Conservation (phyloP, 2,329 filamentous ascomycete genomes). For the Talaromyces sp. region DNA sequence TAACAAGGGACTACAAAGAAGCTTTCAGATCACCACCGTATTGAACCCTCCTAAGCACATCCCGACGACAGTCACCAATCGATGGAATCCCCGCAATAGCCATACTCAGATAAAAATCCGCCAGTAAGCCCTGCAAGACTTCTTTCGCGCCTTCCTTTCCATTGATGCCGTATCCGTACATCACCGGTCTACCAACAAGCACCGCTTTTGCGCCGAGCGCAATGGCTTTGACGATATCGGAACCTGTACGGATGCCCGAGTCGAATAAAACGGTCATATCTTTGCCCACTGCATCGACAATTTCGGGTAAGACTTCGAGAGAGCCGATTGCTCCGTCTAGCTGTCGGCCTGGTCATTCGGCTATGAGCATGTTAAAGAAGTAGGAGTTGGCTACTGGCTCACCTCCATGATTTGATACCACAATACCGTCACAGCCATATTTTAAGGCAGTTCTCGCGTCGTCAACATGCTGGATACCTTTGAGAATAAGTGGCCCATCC, state of each 20-base stretch:
- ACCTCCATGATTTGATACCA: conserved; percentile 41
- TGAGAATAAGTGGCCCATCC: conserved; percentile 42
- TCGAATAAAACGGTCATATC: conserved; percentile 14
- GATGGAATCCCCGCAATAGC: conserved; percentile 48
- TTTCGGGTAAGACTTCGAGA: conserved; percentile 49
- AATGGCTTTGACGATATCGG: conserved; percentile 15
- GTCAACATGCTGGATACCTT: conserved; percentile 13
- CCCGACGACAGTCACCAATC: conserved; percentile 31
- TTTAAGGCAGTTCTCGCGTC: conserved; percentile 11
- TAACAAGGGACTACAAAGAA: conserved; percentile 29
- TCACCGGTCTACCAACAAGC: conserved; percentile 11
- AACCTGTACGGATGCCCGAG: conserved; percentile 13
- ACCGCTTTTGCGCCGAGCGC: conserved; percentile 15
- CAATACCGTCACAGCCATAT: conserved; percentile 24
- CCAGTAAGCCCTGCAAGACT: conserved; percentile 39
- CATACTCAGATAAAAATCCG: conserved; percentile 54
- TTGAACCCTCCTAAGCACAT: conserved; percentile 30
- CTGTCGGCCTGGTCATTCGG: conserved; percentile 32
- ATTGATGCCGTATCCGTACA: conserved; percentile 13
- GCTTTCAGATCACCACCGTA: conserved; percentile 33
- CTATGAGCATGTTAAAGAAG: background rate
- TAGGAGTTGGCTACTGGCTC: conserved; percentile 28
- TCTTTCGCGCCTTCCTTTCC: conserved; percentile 13
- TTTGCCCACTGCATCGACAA: conserved; percentile 38
- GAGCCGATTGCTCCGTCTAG: conserved; percentile 42